Conservation (phyloP, 306 rosid species). For the Comarum palustre region DNA sequence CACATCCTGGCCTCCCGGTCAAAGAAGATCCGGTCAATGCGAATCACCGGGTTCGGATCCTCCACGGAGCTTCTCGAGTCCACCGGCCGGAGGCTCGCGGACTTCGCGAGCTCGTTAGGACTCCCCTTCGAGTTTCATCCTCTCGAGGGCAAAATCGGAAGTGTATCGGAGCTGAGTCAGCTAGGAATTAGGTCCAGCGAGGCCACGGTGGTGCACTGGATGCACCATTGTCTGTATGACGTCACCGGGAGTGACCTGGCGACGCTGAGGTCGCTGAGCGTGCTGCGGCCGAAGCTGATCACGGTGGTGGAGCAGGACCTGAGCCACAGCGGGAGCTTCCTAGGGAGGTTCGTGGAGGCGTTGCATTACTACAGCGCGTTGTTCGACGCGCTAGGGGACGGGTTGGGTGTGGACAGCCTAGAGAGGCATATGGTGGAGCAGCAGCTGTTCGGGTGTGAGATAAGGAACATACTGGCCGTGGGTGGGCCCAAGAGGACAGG, state of each 20-base stretch:
- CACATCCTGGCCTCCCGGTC: slow-evolving; percentile 89
- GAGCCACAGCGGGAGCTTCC: slow-evolving; percentile 78
- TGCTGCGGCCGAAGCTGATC: slow-evolving; percentile 69
- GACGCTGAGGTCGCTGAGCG: slow-evolving; percentile 56
- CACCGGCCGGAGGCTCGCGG: slow-evolving; percentile 85
- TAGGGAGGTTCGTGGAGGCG: slow-evolving; percentile 94
- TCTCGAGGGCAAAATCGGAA: slow-evolving; percentile 85
- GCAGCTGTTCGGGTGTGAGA: slow-evolving; percentile 87
- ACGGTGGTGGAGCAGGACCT: slow-evolving; percentile 86
- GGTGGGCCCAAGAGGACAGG: slow-evolving; percentile 97
- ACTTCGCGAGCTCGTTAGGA: slow-evolving; percentile 75
- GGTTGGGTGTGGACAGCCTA: slow-evolving; percentile 49
- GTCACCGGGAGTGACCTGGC: slow-evolving; percentile 84
- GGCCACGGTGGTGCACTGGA: slow-evolving; percentile 89
- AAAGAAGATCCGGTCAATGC: slow-evolving; percentile 69
- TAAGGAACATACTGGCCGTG: slow-evolving; percentile 84
- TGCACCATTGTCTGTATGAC: slow-evolving; percentile 94
- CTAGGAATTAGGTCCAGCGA: slow-evolving; percentile 61
- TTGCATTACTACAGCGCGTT: slow-evolving; percentile 98
- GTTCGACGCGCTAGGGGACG: slow-evolving; percentile 97
- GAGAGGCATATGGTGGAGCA: slow-evolving; percentile 96
- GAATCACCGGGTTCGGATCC: slow-evolving; percentile 92
- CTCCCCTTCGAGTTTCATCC: slow-evolving; percentile 85
- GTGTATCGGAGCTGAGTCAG: slow-evolving; percentile 58
- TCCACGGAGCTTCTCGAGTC: slow-evolving; percentile 75